Percentiles rank a stretch among this genome's conserved stretches.
These are phyloP conservation scores for Chrysanthemum lavandulifolium DNA, from an alignment of 129 eudicot species.

Conservation along the genomic window DNA sequence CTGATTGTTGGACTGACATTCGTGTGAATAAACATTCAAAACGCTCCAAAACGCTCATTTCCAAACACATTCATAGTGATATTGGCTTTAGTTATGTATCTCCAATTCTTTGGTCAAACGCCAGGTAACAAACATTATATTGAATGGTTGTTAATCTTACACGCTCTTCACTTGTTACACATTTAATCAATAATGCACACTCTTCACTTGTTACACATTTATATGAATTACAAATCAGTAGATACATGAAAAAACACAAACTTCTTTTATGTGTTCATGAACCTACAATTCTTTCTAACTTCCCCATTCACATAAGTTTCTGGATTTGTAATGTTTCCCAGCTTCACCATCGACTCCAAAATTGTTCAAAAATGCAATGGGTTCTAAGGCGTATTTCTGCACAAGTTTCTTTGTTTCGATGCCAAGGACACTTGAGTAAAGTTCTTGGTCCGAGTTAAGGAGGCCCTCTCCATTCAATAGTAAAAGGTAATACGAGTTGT, in stretches of 20 bases:
- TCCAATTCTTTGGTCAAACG: no score
- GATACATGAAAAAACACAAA: slow-evolving; percentile 2
- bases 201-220: not conserved
- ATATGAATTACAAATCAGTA: not conserved
- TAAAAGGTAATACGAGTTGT: slow-evolving; percentile 72
- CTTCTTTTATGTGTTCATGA: slow-evolving; percentile 48
- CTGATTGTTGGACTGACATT: no score
- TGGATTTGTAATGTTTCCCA: slow-evolving; percentile 76
- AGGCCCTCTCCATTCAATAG: slow-evolving; percentile 70
- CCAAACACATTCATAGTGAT: no score
- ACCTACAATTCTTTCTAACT: slow-evolving; percentile 89
- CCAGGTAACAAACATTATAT: not conserved
- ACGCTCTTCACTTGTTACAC: slow-evolving; percentile 12
- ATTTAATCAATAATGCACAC: not conserved
- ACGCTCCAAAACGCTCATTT: no score
- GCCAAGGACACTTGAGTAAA: slow-evolving; percentile 73
- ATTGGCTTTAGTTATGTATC: no score
- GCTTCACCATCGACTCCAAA: slow-evolving; percentile 79
- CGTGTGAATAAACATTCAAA: no score
- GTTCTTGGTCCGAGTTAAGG: slow-evolving; percentile 77
- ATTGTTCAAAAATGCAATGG: slow-evolving; percentile 76
- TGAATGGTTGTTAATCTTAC: not conserved
- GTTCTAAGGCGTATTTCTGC: slow-evolving; percentile 51
- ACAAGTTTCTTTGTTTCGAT: slow-evolving; percentile 64
- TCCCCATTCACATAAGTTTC: slow-evolving; percentile 72